Percentiles rank a stretch among this genome's conserved stretches.
phyloP scores from a whole-genome alignment of 2,329 filamentous ascomycete genomes.

The Stachybotrys elegans region DNA sequence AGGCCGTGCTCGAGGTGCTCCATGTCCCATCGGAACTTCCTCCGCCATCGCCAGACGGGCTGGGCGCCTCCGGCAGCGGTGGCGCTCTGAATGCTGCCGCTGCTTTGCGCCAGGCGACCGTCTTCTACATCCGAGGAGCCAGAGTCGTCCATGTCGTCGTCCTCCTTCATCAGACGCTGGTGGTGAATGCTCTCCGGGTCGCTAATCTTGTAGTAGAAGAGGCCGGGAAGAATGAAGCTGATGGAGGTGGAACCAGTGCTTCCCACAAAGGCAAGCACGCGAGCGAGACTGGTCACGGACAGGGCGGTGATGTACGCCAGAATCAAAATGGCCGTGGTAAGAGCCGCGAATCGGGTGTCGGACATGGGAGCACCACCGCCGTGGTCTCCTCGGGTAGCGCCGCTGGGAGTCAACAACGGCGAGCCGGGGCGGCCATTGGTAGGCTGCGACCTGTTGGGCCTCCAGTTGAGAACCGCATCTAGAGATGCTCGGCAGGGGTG shows the following conservation, averaged over 20 bases:
- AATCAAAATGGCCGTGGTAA: slow-evolving; percentile 82
- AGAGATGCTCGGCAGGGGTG: slow-evolving; percentile 95
- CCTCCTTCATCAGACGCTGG: slow-evolving; percentile 82
- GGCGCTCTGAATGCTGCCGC: slow-evolving; percentile 37
- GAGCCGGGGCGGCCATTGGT: slow-evolving; percentile 33
- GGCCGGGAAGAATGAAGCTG: slow-evolving; percentile 89
- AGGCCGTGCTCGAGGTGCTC: slow-evolving; percentile 58
- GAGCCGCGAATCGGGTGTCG: slow-evolving; percentile 80
- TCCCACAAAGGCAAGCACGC: slow-evolving; percentile 91
- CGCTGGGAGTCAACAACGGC: slow-evolving; percentile 33
- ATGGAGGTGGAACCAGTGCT: slow-evolving; percentile 93
- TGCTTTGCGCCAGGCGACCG: slow-evolving; percentile 38
- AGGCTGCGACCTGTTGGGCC: slow-evolving; percentile 50
- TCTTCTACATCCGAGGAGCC: slow-evolving; percentile 46
- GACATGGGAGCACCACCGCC: slow-evolving; percentile 63
- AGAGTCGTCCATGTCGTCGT: slow-evolving; percentile 71
- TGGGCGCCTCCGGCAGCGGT: slow-evolving; percentile 28
- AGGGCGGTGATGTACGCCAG: slow-evolving; percentile 84
- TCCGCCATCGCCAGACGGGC: slow-evolving; percentile 45
- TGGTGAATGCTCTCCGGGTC: slow-evolving; percentile 82
- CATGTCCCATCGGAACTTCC: slow-evolving; percentile 55
- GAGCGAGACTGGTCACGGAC: slow-evolving; percentile 83
- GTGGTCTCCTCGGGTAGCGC: slow-evolving; percentile 41
- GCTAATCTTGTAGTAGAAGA: slow-evolving; percentile 99
- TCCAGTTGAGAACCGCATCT: slow-evolving; percentile 91